Evolutionary conservation across 2,329 filamentous ascomycete species (phyloP).

Genomic region (Aureobasidium sp.): DNA sequence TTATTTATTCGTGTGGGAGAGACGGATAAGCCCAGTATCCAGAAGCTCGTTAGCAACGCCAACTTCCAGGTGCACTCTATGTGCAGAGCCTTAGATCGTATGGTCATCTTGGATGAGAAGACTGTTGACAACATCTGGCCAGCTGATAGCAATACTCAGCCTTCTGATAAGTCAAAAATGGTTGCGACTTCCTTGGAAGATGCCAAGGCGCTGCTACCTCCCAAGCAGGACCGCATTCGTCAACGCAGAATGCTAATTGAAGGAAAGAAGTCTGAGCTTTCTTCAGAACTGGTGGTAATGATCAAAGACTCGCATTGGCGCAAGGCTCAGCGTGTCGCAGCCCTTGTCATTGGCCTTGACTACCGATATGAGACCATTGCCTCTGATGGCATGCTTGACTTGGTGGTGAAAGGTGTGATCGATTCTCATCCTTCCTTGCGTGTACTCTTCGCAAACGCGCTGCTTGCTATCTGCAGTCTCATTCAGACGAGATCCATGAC

Average conservation of each 20-base stretch:
- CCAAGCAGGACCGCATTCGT: constrained; percentile 65
- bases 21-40: constrained; percentile 90
- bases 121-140: constrained; percentile 67
- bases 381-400: constrained; percentile 69
- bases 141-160: constrained; percentile 18
- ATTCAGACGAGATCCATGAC: constrained; percentile 82
- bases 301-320: constrained; percentile 89
- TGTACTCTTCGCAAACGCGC: constrained; percentile 69
- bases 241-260: constrained; percentile 72
- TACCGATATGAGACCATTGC: constrained; percentile 87
- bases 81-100: constrained; percentile 76
- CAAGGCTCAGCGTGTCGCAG: constrained; percentile 79
- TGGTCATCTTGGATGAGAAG: constrained; percentile 70
- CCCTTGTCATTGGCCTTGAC: constrained; percentile 84
- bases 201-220: constrained; percentile 51
- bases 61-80: constrained; percentile 87
- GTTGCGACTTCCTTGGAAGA: constrained; percentile 39
- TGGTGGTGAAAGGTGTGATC: constrained; percentile 74
- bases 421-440: constrained; percentile 84
- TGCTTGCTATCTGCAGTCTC: constrained; percentile 69
- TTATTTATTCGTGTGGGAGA: constrained; percentile 83
- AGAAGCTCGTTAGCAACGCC: constrained; percentile 73
- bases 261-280: constrained; percentile 69
- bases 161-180: constrained; percentile 18
- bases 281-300: constrained; percentile 69